phyloP scores from a whole-genome alignment of 1,284 basidiomycete species.

The Apiotrichum siamense region DNA sequence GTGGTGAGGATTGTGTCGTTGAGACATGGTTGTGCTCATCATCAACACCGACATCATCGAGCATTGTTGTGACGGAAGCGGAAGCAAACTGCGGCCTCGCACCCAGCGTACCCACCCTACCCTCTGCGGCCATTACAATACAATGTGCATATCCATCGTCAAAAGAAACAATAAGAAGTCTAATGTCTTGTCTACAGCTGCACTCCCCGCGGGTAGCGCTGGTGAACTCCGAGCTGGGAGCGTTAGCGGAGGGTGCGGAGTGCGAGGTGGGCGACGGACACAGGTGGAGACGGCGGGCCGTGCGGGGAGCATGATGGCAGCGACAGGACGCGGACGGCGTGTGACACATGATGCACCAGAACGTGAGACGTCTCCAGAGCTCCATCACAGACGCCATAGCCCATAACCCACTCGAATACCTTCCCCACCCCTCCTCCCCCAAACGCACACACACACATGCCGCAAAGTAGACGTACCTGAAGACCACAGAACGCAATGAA shows the following conservation, averaged over 20 bases:
- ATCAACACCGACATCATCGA: neutral
- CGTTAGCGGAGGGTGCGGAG: neutral
- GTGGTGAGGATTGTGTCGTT: neutral
- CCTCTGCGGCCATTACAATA: conserved; percentile 9
- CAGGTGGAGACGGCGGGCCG: too few species aligned
- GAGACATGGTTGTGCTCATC: neutral
- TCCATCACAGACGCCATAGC: too few species aligned
- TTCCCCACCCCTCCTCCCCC: neutral
- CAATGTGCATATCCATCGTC: conserved; percentile 16
- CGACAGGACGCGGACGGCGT: too few species aligned
- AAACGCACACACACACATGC: neutral
- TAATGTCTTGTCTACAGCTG: conserved; percentile 39
- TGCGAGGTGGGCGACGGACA: too few species aligned
- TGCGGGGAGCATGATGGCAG: too few species aligned
- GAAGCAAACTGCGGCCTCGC: conserved; percentile 5
- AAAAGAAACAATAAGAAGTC: too few species aligned
- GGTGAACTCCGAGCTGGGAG: conserved; percentile 42
- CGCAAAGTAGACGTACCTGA: conserved; percentile 42
- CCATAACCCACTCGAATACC: neutral
- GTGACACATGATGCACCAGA: too few species aligned
- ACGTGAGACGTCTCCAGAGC: neutral
- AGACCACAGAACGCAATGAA: conserved; percentile 53
- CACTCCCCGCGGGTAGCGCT: conserved; percentile 47
- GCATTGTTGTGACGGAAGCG: neutral
- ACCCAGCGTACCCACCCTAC: too few species aligned